Percentiles rank a stretch among this genome's conserved stretches.
Evolutionary conservation across 2,329 filamentous ascomycete species (phyloP).

Genomic region (Cadophora gregata): DNA sequence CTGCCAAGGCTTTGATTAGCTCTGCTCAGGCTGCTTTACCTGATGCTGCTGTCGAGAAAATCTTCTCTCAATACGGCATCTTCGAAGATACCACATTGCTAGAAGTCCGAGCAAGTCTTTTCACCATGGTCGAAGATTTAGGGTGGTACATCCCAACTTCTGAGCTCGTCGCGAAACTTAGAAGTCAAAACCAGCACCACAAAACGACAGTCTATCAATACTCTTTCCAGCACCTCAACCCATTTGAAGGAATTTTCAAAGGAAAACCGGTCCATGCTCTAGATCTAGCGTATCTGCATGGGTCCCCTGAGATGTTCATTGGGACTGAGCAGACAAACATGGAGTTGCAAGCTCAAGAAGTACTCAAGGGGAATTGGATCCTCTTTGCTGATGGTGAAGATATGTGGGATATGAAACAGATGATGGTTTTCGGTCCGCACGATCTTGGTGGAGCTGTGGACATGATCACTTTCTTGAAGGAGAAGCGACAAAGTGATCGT

Average conservation of each 20-base stretch:
- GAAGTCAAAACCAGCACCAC: neutral
- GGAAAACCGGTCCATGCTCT: slow-evolving; percentile 8
- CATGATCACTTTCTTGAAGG: neutral
- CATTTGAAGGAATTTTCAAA: slow-evolving; percentile 10
- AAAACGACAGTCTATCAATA: slow-evolving; percentile 16
- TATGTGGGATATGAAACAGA: slow-evolving; percentile 7
- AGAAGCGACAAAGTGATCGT: neutral
- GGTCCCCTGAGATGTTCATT: slow-evolving; percentile 19
- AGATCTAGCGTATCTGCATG: slow-evolving; percentile 26
- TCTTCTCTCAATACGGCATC: slow-evolving; percentile 1
- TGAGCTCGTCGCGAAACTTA: neutral
- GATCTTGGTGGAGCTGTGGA: neutral
- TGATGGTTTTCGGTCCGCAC: slow-evolving; percentile 12
- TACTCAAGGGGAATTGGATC: slow-evolving; percentile 17
- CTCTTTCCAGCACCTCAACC: slow-evolving; percentile 20
- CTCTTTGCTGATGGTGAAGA: slow-evolving; percentile 22
- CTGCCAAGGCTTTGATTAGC: neutral
- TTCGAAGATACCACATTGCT: neutral
- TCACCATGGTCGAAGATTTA: slow-evolving; percentile 17
- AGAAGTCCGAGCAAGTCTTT: neutral
- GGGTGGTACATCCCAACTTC: slow-evolving; percentile 5
- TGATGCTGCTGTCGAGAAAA: neutral
- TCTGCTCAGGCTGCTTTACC: neutral
- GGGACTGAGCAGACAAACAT: slow-evolving; percentile 9
- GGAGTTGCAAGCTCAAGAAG: slow-evolving; percentile 7